Conservation (phyloP, 2,329 filamentous ascomycete genomes). For the Fonsecaea pedrosoi region DNA sequence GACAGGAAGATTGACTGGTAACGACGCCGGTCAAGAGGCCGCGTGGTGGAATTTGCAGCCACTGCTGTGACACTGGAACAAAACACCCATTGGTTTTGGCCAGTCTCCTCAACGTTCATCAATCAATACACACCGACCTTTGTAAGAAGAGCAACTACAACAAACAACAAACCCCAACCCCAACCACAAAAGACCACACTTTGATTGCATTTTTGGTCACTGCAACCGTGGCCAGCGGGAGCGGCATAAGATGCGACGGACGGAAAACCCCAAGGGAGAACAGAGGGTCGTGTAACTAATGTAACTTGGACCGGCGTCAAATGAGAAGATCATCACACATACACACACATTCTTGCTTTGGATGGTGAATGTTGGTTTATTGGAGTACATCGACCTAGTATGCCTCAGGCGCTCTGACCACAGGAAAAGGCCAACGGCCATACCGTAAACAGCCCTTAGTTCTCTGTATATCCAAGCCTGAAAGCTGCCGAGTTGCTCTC, state of each 20-base stretch:
- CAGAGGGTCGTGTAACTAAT: background rate
- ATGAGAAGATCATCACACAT: background rate
- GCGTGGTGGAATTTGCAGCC: conserved; percentile 31
- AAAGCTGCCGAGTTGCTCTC: too few relatives aligned
- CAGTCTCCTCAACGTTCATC: too few relatives aligned
- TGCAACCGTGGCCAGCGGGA: too few relatives aligned
- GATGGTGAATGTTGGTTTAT: background rate
- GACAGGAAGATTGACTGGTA: conserved; percentile 34
- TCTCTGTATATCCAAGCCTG: too few relatives aligned
- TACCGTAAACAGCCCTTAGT: too few relatives aligned
- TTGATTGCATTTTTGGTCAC: too few relatives aligned
- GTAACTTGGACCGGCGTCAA: background rate
- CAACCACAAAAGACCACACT: too few relatives aligned
- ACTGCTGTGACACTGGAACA: conserved; percentile 18
- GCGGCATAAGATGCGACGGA: background rate
- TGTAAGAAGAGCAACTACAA: background rate
- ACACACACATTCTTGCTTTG: background rate
- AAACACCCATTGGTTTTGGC: too few relatives aligned
- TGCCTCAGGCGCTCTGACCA: too few relatives aligned
- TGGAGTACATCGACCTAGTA: too few relatives aligned
- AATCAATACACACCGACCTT: too few relatives aligned
- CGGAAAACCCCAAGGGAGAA: background rate
- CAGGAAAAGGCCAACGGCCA: too few relatives aligned
- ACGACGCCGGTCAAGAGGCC: conserved; percentile 28
- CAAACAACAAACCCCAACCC: background rate